Conservation (phyloP, 2,329 filamentous ascomycete genomes). For the Chalaropsis thielavioides region DNA sequence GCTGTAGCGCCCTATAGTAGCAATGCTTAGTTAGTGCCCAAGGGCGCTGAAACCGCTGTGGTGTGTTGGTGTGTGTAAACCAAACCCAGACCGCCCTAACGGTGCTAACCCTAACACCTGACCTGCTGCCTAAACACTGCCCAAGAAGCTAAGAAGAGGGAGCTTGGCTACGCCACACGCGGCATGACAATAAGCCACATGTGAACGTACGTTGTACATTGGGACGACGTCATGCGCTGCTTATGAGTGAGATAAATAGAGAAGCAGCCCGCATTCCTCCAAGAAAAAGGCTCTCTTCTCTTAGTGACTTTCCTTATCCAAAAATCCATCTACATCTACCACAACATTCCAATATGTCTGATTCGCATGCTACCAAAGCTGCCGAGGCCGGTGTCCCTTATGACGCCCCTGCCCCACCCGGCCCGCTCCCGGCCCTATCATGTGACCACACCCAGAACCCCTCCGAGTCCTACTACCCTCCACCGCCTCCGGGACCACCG, state of each 20-base stretch:
- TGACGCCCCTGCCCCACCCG: conserved; percentile 17
- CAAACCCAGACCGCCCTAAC: no score
- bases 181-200: background rate
- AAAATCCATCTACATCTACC: background rate
- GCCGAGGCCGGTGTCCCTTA: conserved; percentile 13
- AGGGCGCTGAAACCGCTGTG: no score
- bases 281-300: background rate
- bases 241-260: background rate
- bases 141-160: background rate
- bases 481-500: background rate
- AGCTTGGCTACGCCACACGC: background rate
- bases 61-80: no score
- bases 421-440: conserved; percentile 10
- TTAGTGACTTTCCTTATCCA: background rate
- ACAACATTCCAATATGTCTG: conserved; percentile 10
- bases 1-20: no score
- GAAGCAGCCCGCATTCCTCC: background rate
- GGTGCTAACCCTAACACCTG: background rate
- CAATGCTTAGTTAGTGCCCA: no score
- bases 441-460: conserved; percentile 4
- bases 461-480: conserved; percentile 15
- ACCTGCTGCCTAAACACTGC: conserved; percentile 3
- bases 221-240: background rate
- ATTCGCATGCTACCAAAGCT: conserved; percentile 7
- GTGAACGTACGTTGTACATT: background rate